These are phyloP conservation scores for Scedosporium boydii DNA, from an alignment of 2,329 filamentous ascomycete species.

Conservation along the genomic window DNA sequence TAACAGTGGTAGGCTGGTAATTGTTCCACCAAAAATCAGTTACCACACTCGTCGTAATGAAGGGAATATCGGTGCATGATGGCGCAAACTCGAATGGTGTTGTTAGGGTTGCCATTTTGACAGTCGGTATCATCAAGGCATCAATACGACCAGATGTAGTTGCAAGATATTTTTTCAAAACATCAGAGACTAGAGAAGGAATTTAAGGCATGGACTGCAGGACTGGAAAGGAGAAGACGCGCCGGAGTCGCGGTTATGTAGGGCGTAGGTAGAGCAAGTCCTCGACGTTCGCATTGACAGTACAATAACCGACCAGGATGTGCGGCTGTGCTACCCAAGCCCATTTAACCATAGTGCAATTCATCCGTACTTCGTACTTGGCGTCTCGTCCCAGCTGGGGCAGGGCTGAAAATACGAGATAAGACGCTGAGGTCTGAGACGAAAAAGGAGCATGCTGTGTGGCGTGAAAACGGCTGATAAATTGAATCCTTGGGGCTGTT, in stretches of 20 bases:
- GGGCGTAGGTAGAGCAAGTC: background rate
- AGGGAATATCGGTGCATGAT: background rate
- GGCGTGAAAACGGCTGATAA: background rate
- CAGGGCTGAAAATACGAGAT: background rate
- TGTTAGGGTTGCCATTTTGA: background rate
- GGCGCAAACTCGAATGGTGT: background rate
- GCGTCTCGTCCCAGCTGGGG: too few species aligned
- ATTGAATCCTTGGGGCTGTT: background rate
- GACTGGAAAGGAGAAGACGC: background rate
- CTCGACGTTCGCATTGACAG: background rate
- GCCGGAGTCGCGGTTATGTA: background rate
- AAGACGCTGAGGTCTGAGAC: background rate
- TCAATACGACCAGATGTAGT: background rate
- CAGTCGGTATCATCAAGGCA: background rate
- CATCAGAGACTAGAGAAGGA: background rate
- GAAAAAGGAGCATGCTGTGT: background rate
- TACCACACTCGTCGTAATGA: background rate
- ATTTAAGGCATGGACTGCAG: background rate
- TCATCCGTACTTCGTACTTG: too few species aligned
- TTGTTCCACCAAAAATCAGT: background rate
- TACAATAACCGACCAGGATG: background rate
- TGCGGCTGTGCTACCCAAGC: too few species aligned
- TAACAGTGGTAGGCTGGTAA: background rate
- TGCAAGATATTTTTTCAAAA: background rate
- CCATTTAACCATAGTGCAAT: too few species aligned